These are phyloP conservation scores for Coemansia sp. DNA, from an alignment of 192 early-diverging fungal genomes.

Conservation along the genomic window DNA sequence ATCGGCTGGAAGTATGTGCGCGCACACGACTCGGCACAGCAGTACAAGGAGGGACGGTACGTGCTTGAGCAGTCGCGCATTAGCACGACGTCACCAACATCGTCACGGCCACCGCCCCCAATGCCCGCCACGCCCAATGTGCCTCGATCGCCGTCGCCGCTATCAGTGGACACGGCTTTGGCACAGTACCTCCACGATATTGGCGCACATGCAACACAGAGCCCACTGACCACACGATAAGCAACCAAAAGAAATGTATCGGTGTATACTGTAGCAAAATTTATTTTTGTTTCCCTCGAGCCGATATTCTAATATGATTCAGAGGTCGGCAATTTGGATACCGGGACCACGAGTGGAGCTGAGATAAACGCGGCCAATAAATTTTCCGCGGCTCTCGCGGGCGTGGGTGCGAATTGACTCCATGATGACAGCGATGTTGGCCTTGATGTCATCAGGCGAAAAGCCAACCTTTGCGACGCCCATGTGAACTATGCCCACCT, in stretches of 20 bases:
- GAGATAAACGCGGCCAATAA: constrained; percentile 59
- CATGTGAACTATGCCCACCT: constrained; percentile 64
- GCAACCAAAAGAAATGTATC: too few species aligned
- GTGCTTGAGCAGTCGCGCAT: constrained; percentile 40
- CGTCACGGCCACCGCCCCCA: not conserved
- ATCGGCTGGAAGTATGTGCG: constrained; percentile 46
- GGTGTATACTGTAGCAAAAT: not conserved
- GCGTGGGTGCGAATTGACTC: constrained; percentile 58
- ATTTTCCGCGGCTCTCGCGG: constrained; percentile 39
- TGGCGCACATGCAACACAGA: not conserved
- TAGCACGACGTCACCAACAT: not conserved
- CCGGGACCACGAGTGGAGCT: constrained; percentile 70
- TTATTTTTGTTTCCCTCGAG: not conserved
- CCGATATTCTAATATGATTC: not conserved
- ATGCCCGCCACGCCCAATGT: not conserved
- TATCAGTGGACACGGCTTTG: constrained; percentile 2
- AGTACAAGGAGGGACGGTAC: constrained; percentile 48
- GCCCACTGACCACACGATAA: not conserved
- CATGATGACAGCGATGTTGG: constrained; percentile 59
- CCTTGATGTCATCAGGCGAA: constrained; percentile 28
- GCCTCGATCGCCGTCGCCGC: constrained; percentile 8
- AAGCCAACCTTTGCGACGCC: constrained; percentile 49
- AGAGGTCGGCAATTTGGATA: constrained; percentile 56
- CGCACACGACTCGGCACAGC: constrained; percentile 31
- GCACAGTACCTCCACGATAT: constrained; percentile 10